Conservation (phyloP, 805 yeast genomes). For the Candida odintsovae region DNA sequence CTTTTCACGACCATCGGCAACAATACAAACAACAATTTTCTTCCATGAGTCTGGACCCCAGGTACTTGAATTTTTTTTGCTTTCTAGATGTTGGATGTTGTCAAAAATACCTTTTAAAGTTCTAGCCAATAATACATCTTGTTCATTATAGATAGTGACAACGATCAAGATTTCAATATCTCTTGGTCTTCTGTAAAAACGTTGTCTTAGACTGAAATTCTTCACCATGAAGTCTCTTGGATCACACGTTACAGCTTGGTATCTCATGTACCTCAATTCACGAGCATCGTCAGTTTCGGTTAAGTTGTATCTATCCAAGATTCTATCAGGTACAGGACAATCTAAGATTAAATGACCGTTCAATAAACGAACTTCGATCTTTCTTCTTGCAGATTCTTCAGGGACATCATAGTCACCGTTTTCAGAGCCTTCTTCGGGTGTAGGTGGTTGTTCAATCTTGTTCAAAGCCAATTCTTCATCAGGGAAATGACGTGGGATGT, state of each 20-base stretch:
- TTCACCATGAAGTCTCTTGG: constrained; percentile 61
- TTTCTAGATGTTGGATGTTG: constrained; percentile 69
- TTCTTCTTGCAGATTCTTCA: constrained; percentile 38
- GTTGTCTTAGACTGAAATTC: constrained; percentile 78
- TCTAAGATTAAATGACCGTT: constrained; percentile 81
- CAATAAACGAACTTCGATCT: constrained; percentile 25
- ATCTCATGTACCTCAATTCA: constrained; percentile 82
- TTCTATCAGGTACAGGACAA: constrained; percentile 76
- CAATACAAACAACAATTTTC: constrained; percentile 82
- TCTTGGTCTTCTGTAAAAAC: constrained; percentile 70
- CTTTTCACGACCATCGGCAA: constrained; percentile 88
- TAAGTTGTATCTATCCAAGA: constrained; percentile 46
- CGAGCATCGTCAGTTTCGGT: constrained; percentile 38
- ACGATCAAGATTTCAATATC: constrained; percentile 82
- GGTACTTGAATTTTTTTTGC: constrained; percentile 55
- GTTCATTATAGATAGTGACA: constrained; percentile 87
- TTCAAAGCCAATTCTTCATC: not conserved
- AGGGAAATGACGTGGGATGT: not conserved
- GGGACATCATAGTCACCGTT: constrained; percentile 37
- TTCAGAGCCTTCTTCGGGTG: constrained; percentile 22
- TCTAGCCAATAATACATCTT: constrained; percentile 72
- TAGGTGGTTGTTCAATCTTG: not conserved
- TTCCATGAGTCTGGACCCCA: constrained; percentile 99
- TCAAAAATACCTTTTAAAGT: constrained; percentile 89
- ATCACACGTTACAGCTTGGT: constrained; percentile 91